Percentiles rank a stretch among this genome's conserved stretches.
These are phyloP conservation scores for Salix purpurea DNA, from an alignment of 345 rosid species.

Conservation along the genomic window DNA sequence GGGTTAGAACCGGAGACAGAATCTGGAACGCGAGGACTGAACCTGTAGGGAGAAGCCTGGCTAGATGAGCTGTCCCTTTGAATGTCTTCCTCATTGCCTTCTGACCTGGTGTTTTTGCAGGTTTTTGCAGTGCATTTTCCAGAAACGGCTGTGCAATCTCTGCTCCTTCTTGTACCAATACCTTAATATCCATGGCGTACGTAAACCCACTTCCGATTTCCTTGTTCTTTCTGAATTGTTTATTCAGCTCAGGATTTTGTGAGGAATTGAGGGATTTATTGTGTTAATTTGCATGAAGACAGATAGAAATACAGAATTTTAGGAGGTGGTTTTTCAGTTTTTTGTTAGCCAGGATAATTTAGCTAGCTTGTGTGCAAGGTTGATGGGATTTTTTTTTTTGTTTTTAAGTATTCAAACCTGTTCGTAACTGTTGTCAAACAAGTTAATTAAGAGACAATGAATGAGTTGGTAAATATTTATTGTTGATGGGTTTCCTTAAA, in stretches of 20 bases:
- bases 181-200: not conserved
- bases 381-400: not conserved
- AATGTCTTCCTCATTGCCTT: constrained; percentile 51
- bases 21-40: constrained; percentile 66
- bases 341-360: too few relatives aligned
- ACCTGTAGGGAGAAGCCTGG: constrained; percentile 69
- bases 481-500: constrained; percentile 7
- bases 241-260: too few relatives aligned
- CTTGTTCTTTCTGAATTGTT: too few relatives aligned
- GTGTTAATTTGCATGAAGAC: too few relatives aligned
- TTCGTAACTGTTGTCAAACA: not conserved
- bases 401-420: not conserved
- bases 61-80: constrained; percentile 54
- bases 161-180: not conserved
- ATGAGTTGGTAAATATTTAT: not conserved
- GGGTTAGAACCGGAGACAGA: constrained; percentile 57
- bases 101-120: constrained; percentile 42
- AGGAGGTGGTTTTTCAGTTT: too few relatives aligned
- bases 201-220: not conserved
- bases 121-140: constrained; percentile 13
- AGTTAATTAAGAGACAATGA: not conserved
- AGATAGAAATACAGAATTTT: too few relatives aligned
- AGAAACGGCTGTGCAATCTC: constrained; percentile 1
- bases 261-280: too few relatives aligned
- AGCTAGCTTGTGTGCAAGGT: too few relatives aligned